These are phyloP conservation scores for Canariomyces notabilis DNA, from an alignment of 2,329 filamentous ascomycete species.

Conservation along the genomic window DNA sequence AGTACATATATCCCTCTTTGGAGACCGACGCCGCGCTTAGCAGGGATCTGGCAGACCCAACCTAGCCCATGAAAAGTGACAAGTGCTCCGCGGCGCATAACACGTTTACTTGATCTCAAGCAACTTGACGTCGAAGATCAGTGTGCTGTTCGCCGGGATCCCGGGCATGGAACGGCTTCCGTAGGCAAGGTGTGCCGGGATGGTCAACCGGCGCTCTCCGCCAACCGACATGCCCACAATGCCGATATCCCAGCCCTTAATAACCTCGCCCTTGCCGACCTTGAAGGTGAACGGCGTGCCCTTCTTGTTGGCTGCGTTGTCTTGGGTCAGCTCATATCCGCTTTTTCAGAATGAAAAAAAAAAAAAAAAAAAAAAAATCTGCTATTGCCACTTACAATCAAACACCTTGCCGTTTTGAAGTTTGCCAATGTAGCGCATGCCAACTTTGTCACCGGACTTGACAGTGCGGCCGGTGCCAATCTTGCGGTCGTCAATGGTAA, in stretches of 20 bases:
- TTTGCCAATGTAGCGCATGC: constrained; percentile 98
- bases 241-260: constrained; percentile 98
- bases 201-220: constrained; percentile 86
- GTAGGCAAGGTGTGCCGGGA: constrained; percentile 84
- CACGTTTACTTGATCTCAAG: constrained; percentile 69
- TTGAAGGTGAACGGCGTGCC: constrained; percentile 97
- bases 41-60: constrained; percentile 6
- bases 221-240: constrained; percentile 87
- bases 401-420: constrained; percentile 91
- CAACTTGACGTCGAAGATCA: constrained; percentile 89
- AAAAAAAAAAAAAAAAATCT: too few relatives aligned
- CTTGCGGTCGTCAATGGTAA: constrained; percentile 95
- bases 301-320: constrained; percentile 82
- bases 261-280: constrained; percentile 89
- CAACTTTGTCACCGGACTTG: constrained; percentile 85
- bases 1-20: constrained; percentile 14
- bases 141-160: constrained; percentile 85
- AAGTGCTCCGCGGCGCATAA: neutral
- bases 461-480: constrained; percentile 74
- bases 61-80: neutral
- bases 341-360: neutral
- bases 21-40: constrained; percentile 18
- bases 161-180: constrained; percentile 76
- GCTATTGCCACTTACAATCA: constrained; percentile 60
- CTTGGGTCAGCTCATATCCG: constrained; percentile 22